These are phyloP conservation scores for Gnomoniopsis sp. DNA, from an alignment of 2,329 filamentous ascomycete genomes.

Conservation along the genomic window DNA sequence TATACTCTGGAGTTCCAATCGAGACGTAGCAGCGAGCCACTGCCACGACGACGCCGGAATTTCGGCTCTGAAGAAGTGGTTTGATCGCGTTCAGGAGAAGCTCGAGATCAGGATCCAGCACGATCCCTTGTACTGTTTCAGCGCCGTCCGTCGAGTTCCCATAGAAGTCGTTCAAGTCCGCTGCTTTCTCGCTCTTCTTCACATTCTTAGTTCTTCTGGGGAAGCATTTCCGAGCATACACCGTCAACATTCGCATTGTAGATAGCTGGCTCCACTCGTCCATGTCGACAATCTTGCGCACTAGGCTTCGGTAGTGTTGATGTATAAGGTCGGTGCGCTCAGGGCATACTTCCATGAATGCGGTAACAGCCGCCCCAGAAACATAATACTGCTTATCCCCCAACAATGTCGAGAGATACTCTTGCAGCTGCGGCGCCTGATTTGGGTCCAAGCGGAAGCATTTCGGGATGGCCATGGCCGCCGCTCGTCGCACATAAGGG, in stretches of 20 bases:
- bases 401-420: constrained; percentile 73
- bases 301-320: constrained; percentile 78
- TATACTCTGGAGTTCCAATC: constrained; percentile 74
- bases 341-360: constrained; percentile 87
- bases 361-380: constrained; percentile 85
- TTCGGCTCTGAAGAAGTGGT: constrained; percentile 86
- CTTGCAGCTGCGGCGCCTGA: constrained; percentile 79
- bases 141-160: constrained; percentile 57
- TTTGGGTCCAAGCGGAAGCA: constrained; percentile 88
- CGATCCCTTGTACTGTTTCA: constrained; percentile 49
- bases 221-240: constrained; percentile 86
- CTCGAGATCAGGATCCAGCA: constrained; percentile 78
- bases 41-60: constrained; percentile 86
- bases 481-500: constrained; percentile 86
- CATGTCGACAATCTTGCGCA: constrained; percentile 95
- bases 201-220: constrained; percentile 63
- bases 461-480: constrained; percentile 91
- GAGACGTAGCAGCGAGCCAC: constrained; percentile 83
- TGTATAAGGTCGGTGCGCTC: constrained; percentile 86
- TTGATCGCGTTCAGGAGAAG: constrained; percentile 76
- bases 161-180: constrained; percentile 72
- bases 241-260: constrained; percentile 74
- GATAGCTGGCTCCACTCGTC: constrained; percentile 97
- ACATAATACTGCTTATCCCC: constrained; percentile 95
- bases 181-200: constrained; percentile 36